These are phyloP conservation scores for Gnetum montanum DNA, from an alignment of 75 land plant species.

Conservation along the genomic window DNA sequence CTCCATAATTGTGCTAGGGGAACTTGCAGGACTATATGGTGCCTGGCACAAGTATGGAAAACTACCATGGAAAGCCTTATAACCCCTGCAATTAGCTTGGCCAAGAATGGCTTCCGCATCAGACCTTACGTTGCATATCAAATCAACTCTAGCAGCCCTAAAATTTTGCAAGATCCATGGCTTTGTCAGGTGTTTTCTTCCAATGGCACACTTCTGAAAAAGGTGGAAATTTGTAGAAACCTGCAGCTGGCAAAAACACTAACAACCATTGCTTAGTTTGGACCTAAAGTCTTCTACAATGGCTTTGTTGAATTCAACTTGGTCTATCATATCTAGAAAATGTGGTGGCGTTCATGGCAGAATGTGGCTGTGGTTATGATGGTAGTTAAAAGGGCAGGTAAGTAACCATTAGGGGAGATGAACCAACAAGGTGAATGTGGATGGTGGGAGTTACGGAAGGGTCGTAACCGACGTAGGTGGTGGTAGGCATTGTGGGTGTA, in stretches of 20 bases:
- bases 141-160: constrained; percentile 16
- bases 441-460: no score
- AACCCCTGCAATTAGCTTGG: constrained; percentile 47
- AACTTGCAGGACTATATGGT: constrained; percentile 55
- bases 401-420: no score
- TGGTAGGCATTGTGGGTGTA: no score
- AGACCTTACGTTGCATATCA: constrained; percentile 54
- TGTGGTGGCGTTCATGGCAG: no score
- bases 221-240: constrained; percentile 40
- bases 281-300: constrained; percentile 49
- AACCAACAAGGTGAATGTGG: no score
- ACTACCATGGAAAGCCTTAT: constrained; percentile 65
- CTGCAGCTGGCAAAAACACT: constrained; percentile 43
- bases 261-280: constrained; percentile 30
- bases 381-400: no score
- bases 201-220: constrained; percentile 40
- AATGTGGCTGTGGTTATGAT: no score
- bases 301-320: constrained; percentile 49
- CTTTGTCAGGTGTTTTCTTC: constrained; percentile 35
- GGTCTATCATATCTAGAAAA: no score
- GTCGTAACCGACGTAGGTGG: no score
- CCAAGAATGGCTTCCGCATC: constrained; percentile 53
- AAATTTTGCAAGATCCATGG: constrained; percentile 49
- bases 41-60: constrained; percentile 62
- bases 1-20: constrained; percentile 68